Evolutionary conservation across 768 basidiomycete genomes (phyloP).

Genomic region (Suillus brevipes): DNA sequence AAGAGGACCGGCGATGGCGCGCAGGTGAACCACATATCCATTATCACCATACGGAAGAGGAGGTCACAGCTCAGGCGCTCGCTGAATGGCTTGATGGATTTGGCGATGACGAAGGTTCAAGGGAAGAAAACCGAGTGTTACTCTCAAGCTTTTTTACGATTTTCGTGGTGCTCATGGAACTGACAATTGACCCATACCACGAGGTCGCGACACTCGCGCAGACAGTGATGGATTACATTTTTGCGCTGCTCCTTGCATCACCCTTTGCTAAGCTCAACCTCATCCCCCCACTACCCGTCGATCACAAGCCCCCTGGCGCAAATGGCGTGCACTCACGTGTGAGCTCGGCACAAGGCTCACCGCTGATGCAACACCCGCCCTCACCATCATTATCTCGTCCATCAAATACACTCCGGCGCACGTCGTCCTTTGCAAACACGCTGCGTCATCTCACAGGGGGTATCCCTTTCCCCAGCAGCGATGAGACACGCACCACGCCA

Average conservation of each 20-base stretch:
- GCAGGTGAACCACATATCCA: constrained; percentile 30
- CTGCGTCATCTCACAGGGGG: constrained; percentile 69
- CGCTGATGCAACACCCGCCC: constrained; percentile 43
- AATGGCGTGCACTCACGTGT: constrained; percentile 42
- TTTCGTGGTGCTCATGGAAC: constrained; percentile 82
- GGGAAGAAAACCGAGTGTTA: constrained; percentile 79
- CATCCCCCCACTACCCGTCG: constrained; percentile 42
- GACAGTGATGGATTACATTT: constrained; percentile 89
- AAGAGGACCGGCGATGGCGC: constrained; percentile 77
- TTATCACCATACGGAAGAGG: constrained; percentile 53
- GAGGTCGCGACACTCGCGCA: constrained; percentile 91
- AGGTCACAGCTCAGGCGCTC: constrained; percentile 69
- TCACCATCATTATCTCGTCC: constrained; percentile 52
- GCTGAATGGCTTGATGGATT: constrained; percentile 77
- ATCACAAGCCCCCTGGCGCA: constrained; percentile 32
- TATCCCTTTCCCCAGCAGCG: constrained; percentile 66
- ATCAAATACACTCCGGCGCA: constrained; percentile 69
- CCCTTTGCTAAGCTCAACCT: constrained; percentile 77
- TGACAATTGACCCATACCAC: constrained; percentile 89
- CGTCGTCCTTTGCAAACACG: constrained; percentile 79
- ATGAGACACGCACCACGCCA: constrained; percentile 49
- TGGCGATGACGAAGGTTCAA: constrained; percentile 59
- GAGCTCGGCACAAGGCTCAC: constrained; percentile 53
- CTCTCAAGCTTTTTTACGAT: constrained; percentile 95
- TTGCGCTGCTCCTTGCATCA: constrained; percentile 86